Conservation (phyloP, 345 rosid species). For the Gossypium rotundifolium region DNA sequence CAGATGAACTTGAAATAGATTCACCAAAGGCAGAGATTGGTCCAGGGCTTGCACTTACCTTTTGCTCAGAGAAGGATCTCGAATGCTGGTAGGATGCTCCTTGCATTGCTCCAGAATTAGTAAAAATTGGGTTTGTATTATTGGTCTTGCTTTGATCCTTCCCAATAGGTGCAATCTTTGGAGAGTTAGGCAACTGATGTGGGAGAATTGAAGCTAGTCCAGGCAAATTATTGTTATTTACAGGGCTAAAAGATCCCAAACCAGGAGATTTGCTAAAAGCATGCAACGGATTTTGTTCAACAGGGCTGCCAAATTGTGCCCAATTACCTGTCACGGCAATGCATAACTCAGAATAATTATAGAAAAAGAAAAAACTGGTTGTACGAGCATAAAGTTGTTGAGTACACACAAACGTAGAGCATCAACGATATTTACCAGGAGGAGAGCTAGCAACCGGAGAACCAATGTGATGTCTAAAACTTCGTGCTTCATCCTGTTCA, state of each 20-base stretch:
- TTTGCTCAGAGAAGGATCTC: constrained; percentile 50
- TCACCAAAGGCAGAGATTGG: constrained; percentile 40
- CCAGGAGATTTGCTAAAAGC: constrained; percentile 58
- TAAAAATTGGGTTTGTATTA: constrained; percentile 42
- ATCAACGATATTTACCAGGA: constrained; percentile 48
- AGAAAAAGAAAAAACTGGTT: background rate
- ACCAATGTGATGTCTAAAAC: constrained; percentile 60
- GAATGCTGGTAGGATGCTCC: constrained; percentile 47
- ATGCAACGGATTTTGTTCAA: constrained; percentile 55
- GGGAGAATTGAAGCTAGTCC: constrained; percentile 91
- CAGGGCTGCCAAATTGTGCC: constrained; percentile 64
- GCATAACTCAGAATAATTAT: constrained; percentile 8
- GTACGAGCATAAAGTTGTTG: background rate
- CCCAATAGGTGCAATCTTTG: constrained; percentile 64
- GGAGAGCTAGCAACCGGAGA: constrained; percentile 80
- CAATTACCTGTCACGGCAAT: constrained; percentile 56
- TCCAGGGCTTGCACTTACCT: constrained; percentile 34
- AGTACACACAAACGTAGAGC: constrained; percentile 4
- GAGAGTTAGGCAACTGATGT: constrained; percentile 46
- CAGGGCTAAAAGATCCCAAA: constrained; percentile 45
- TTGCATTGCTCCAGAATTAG: constrained; percentile 35
- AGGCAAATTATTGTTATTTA: constrained; percentile 44
- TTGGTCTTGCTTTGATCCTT: constrained; percentile 61
- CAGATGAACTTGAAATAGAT: constrained; percentile 49
- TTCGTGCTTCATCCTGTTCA: constrained; percentile 66